Percentiles rank a stretch among this genome's conserved stretches.
These are phyloP conservation scores for Whalleya microplaca DNA, from an alignment of 2,329 filamentous ascomycete species.

Conservation along the genomic window DNA sequence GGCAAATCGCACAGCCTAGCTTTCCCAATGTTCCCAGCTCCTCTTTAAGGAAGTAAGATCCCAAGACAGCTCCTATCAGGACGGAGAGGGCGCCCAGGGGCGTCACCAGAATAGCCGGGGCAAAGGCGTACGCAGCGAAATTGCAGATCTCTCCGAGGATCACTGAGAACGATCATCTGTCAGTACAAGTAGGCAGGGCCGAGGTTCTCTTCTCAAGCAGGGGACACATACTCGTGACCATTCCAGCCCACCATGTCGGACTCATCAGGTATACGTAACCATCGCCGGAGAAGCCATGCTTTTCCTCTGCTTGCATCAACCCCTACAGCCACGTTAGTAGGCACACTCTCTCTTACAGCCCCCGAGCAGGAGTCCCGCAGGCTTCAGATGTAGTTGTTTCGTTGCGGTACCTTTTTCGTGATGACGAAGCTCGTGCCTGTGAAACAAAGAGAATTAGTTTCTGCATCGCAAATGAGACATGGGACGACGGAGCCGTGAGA, in stretches of 20 bases:
- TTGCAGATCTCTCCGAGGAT: constrained; percentile 93
- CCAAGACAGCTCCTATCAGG: constrained; percentile 90
- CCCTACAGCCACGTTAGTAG: constrained; percentile 58
- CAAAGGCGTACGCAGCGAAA: constrained; percentile 97
- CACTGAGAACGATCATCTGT: constrained; percentile 58
- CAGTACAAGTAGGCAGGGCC: constrained; percentile 3
- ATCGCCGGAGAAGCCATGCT: constrained; percentile 95
- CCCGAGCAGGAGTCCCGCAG: not conserved
- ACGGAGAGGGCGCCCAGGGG: constrained; percentile 93
- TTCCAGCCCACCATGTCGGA: constrained; percentile 97
- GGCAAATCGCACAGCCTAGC: constrained; percentile 92
- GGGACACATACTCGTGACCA: constrained; percentile 73
- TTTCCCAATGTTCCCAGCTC: constrained; percentile 89
- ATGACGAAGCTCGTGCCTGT: constrained; percentile 96
- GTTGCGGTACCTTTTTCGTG: constrained; percentile 82
- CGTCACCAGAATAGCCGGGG: constrained; percentile 96
- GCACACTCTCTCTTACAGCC: too few relatives aligned
- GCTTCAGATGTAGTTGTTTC: constrained; percentile 3
- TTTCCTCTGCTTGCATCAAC: constrained; percentile 85
- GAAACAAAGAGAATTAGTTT: constrained; percentile 14
- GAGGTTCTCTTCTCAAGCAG: not conserved
- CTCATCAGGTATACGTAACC: constrained; percentile 93
- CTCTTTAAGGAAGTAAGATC: constrained; percentile 92
- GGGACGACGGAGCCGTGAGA: constrained; percentile 5
- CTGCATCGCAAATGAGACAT: constrained; percentile 3